A percentile compares a stretch with the other conserved stretches of the same genome.
Conservation (phyloP, 2,329 filamentous ascomycete genomes). For the Trichophyton mentagrophytes region DNA sequence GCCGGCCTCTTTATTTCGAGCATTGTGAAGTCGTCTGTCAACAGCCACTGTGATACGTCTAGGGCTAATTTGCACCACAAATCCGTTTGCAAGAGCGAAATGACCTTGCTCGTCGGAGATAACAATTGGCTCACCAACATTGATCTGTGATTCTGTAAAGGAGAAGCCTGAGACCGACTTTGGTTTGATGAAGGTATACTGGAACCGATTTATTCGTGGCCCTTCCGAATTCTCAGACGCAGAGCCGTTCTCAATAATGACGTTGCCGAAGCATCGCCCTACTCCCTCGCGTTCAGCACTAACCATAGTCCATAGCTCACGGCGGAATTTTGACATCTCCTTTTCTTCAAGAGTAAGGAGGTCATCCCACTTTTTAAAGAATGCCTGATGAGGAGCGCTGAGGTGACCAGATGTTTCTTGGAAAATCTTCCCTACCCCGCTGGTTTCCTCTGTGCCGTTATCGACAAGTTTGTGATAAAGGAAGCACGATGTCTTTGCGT, state of each 20-base stretch:
- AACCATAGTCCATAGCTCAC: slow-evolving; percentile 93
- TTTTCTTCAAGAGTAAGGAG: slow-evolving; percentile 89
- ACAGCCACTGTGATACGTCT: slow-evolving; percentile 75
- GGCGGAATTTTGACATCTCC: slow-evolving; percentile 70
- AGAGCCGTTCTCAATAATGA: slow-evolving; percentile 69
- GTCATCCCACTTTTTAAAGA: slow-evolving; percentile 91
- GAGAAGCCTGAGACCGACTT: slow-evolving; percentile 52
- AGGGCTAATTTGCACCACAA: slow-evolving; percentile 64
- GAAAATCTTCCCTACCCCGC: slow-evolving; percentile 70
- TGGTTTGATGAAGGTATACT: slow-evolving; percentile 71
- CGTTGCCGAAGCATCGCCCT: slow-evolving; percentile 78
- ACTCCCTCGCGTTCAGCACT: slow-evolving; percentile 77
- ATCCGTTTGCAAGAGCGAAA: slow-evolving; percentile 88
- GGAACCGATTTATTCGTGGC: slow-evolving; percentile 80
- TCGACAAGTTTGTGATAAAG: slow-evolving; percentile 87
- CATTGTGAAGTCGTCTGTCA: slow-evolving; percentile 78
- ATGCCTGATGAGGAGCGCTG: slow-evolving; percentile 59
- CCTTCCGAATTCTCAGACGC: slow-evolving; percentile 55
- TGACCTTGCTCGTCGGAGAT: slow-evolving; percentile 90
- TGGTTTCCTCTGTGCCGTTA: slow-evolving; percentile 65
- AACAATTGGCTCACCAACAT: slow-evolving; percentile 82
- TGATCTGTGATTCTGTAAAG: slow-evolving; percentile 82
- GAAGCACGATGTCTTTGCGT: slow-evolving; percentile 82
- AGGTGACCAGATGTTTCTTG: slow-evolving; percentile 67
- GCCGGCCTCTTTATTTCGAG: slow-evolving; percentile 58